These are phyloP conservation scores for Crotalaria pallida DNA, from an alignment of 306 rosid species.

Conservation along the genomic window DNA sequence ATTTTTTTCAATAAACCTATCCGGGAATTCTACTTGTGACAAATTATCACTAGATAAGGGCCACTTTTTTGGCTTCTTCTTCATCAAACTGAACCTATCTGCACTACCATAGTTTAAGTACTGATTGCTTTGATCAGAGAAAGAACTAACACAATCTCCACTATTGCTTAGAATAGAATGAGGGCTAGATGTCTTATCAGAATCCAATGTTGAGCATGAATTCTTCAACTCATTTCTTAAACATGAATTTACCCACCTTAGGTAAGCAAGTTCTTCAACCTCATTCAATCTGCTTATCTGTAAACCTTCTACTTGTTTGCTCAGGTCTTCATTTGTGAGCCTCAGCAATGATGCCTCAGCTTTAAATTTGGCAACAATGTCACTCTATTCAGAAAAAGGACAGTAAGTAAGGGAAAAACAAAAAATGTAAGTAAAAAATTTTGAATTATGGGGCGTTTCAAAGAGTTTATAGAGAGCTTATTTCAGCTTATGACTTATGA, in stretches of 20 bases:
- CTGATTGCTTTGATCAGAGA: constrained; percentile 46
- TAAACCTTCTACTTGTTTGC: constrained; percentile 93
- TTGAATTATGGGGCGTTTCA: no score
- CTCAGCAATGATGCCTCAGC: constrained; percentile 86
- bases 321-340: constrained; percentile 79
- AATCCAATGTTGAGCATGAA: constrained; percentile 48
- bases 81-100: constrained; percentile 56
- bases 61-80: constrained; percentile 83
- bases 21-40: constrained; percentile 57
- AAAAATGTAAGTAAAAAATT: background rate
- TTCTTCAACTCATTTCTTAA: constrained; percentile 73
- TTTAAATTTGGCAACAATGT: constrained; percentile 66
- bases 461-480: no score
- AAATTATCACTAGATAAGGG: constrained; percentile 50
- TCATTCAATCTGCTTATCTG: constrained; percentile 90
- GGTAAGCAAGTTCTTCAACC: constrained; percentile 96
- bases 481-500: no score
- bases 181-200: constrained; percentile 62
- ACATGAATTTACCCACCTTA: constrained; percentile 98
- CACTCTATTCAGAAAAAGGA: constrained; percentile 43
- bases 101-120: constrained; percentile 35
- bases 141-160: constrained; percentile 43
- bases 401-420: background rate
- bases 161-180: constrained; percentile 32
- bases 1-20: constrained; percentile 38